Evolutionary conservation across 768 basidiomycete genomes (phyloP).

Genomic region (Tulasnella sp.): DNA sequence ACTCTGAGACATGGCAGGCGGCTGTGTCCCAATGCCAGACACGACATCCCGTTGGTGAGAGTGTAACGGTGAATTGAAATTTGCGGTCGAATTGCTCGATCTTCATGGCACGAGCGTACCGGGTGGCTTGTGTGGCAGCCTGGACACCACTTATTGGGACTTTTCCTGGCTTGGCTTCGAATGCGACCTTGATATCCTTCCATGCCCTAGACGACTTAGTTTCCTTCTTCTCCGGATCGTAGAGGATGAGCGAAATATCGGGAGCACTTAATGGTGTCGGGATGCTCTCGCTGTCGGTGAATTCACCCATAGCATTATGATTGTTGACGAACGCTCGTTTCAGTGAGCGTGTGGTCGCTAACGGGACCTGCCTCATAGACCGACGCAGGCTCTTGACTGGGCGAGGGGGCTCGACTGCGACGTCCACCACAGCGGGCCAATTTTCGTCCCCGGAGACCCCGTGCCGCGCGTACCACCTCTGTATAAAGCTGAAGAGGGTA

Average conservation of each 20-base stretch:
- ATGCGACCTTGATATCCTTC: conserved; percentile 1
- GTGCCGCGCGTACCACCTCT: too few species aligned
- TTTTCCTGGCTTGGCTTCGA: neutral
- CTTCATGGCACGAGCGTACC: neutral
- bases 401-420: too few species aligned
- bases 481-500: too few species aligned
- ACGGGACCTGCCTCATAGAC: too few species aligned
- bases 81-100: conserved; percentile 1
- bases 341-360: too few species aligned
- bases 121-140: neutral
- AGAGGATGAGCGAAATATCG: neutral
- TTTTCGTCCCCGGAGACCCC: too few species aligned
- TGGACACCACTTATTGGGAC: neutral
- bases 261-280: too few species aligned
- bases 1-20: neutral
- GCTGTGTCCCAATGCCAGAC: neutral
- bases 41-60: neutral
- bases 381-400: too few species aligned
- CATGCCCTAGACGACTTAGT: neutral
- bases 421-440: too few species aligned
- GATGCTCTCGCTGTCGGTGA: too few species aligned
- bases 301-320: too few species aligned
- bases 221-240: neutral
- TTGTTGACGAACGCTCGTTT: too few species aligned
- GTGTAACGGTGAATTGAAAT: neutral